Base-by-base conservation (phyloP, 306 rosid genomes). In the Cicer cuneatum region DNA sequence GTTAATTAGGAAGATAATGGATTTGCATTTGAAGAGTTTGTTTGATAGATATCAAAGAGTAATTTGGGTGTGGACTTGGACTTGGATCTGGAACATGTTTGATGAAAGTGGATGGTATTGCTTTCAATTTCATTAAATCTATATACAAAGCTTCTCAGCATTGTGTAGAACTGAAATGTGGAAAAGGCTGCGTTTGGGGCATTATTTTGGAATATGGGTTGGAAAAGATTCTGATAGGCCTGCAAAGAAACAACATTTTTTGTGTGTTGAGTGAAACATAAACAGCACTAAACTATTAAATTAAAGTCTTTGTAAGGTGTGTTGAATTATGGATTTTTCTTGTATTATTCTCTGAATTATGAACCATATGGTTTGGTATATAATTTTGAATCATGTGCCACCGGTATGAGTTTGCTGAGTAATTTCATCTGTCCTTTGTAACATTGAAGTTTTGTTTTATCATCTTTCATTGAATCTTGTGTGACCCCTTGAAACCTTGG, bases 31-130 rank as follows among this genome's bases (percentile, higher is more conserved):
- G 92, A 90, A 87, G 84, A 76, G 83, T 76, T 13, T 90, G 74
- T 90, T 90, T 70, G 85, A 53, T 18, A 84, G 90, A 81, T 90
- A 83, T 82, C 90, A 87, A 87, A 68, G 96, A 90, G 59, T 90
- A 87, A 71, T 90, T 90, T 75, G 89, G 92, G 59, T 82, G 86
- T 45, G 96, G 92, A 37, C 96, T 89, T 14, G 90, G 90, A 29
- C 76, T 89, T 37, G 92, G 92, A 87, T 87, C 90, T 13, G 92
- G 90, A 74, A 77, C 92, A 53, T 87, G 90, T 63, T 80, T 90
- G 39, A 83, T 87, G 92, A 87, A 79, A 46, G 90, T 87, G 15
- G 90, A 87, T 68, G 89, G 82, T 74, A 78, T 87, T 83, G 65
- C 76, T 77, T 88, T 89, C 24, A 86, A 79, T 72, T 81, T 84